Evolutionary conservation across 1,139 yeast species (phyloP), one percentile per base, ranked within the genome.

Genomic region (Geotrichum klebahnii): DNA sequence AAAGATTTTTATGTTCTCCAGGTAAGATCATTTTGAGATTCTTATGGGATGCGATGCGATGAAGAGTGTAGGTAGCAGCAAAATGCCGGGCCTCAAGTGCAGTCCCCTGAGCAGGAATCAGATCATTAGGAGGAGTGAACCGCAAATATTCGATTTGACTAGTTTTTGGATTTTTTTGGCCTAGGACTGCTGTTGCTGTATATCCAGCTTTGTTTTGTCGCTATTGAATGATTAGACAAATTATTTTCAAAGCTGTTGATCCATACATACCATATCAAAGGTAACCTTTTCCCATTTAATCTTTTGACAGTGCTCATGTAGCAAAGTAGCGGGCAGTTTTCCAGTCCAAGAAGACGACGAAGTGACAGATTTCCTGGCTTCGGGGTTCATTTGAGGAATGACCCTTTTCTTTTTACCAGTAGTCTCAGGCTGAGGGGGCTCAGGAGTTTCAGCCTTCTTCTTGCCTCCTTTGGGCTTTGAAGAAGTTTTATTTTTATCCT

Each of bases 11-110:
- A 63, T 88, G 96, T 28, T 84, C 80, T 3, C 83, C 79, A 0
- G 97, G 97, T 22, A 92, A 73, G 60, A 88, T 82, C 89, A 89
- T 82, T 58, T 85, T 87, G 69, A 90, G 68, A 62, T 87, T 89
- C 59, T 89, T 88, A 58, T 82, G 81, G 54, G 81, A 86, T 33
- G 90, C 83, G 14, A 92, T 76, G 28, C 96, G 73, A 63, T 81
- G 90, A 55, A 92, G 66, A 0, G 92, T 90, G 61, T 83, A 87
- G 0, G 97, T 90, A 0, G 98, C 97, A 1, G 90, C 88, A 62
- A 78, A 77, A 64, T 90, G 95, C 46, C 97, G 76, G 1, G 97
- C 97, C 60, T 90, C 97, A 37, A 88, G 73, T 6, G 95, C 78
- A 0, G 97, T 87, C 48, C 78, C 83, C 60, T 84, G 86, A 0